Base-by-base conservation (phyloP, 2,329 filamentous ascomycete species). In the Pseudogymnoascus sp. region DNA sequence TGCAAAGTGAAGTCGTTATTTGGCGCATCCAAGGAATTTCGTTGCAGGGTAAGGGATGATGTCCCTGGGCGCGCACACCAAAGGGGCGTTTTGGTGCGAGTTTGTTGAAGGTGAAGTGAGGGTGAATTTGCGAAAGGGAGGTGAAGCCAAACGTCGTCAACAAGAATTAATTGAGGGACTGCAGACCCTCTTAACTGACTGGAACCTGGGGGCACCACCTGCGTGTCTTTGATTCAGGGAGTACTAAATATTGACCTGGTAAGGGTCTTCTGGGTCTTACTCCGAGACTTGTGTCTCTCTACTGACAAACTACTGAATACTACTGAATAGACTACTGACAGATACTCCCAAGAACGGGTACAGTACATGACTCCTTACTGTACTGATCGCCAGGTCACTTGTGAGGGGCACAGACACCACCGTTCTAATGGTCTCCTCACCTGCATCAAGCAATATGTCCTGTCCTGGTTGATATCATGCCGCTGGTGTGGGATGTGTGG, bases 131-230 rank as follows among this genome's bases (percentile, higher is more conserved):
- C 44, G 44, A 51, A 51, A 51, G 42, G 35, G 44, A 51, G 44
- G 29, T 51, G 44, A 51, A 9, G 44, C 44, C 44, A 51, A 51
- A 51, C 44, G 44, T 51, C 44, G 25, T 10, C 44, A 51, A 51
- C 7, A 51, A 51, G 4, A 31, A 51, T 17, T 31, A 17, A 51
- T 51, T 51, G 44, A 51, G 44, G 44, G 44, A 51, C 27, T 10
- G n/a, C 27, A 51, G 44, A 51, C 44, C 44, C 44, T 51, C 44
- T 51, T 51, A 51, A 51, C 44, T 51, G 44, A 51, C 44, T 51
- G 44, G 44, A 51, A 51, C 27, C 15, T 31, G 44, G 44, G 44
- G 44, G 21, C 21, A 51, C 44, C 27, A 31, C 44, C 27, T 31
- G 27, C n/a, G 44, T 51, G 29, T 51, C 44, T 21, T 21, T 48